Evolutionary conservation across 2,329 filamentous ascomycete species (phyloP).

Genomic region (Ophiostoma australiae): DNA sequence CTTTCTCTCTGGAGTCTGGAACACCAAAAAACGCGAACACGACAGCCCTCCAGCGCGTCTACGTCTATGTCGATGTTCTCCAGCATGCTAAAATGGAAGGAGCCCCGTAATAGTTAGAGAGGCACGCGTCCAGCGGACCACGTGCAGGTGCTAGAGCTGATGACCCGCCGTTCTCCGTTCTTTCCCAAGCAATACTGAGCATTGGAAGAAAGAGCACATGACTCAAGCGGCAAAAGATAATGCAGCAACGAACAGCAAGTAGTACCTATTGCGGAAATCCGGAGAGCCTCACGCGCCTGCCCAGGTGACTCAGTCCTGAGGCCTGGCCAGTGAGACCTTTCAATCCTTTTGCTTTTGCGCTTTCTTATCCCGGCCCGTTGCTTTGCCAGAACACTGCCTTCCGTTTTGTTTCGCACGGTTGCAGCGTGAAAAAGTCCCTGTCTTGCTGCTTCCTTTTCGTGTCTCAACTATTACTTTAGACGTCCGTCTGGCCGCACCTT

Average conservation of each 20-base stretch:
- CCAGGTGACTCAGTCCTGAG: neutral
- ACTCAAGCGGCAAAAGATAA: neutral
- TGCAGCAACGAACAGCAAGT: neutral
- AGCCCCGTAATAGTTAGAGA: neutral
- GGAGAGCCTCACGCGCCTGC: neutral
- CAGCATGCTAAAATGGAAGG: neutral
- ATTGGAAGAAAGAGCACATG: neutral
- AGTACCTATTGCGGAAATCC: neutral
- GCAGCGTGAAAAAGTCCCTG: neutral
- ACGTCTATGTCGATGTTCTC: neutral
- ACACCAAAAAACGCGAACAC: neutral
- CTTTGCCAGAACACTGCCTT: neutral
- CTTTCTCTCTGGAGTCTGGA: neutral
- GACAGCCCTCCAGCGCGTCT: neutral
- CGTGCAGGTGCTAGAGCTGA: neutral
- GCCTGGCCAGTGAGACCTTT: neutral
- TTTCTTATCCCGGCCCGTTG: neutral
- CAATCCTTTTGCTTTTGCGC: neutral
- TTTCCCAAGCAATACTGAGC: no score
- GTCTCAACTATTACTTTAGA: neutral
- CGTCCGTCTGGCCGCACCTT: neutral
- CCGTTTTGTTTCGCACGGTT: neutral
- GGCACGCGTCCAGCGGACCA: constrained; percentile 6
- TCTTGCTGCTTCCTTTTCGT: neutral
- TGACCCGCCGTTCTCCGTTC: no score